A percentile compares a stretch with the other conserved stretches of the same genome.
Conservation (phyloP, 768 basidiomycete species). For the Mycena galopus region DNA sequence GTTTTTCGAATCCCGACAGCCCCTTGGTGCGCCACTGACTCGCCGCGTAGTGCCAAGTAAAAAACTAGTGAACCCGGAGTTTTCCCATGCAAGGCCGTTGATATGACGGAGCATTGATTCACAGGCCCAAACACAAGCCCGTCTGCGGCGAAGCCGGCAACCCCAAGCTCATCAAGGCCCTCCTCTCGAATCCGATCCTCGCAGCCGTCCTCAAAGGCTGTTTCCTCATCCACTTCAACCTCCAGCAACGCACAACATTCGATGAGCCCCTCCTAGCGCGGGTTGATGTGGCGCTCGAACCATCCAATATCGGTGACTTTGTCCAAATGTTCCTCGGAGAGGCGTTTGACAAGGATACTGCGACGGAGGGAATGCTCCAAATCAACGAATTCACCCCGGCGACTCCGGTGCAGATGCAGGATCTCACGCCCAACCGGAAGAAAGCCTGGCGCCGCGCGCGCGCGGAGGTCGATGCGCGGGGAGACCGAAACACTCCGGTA, state of each 20-base stretch:
- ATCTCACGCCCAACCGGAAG: not conserved
- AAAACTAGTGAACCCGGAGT: too few species aligned
- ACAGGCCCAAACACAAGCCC: conserved; percentile 17
- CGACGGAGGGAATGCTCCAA: not conserved
- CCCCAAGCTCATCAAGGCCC: conserved; percentile 15
- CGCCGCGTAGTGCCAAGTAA: too few species aligned
- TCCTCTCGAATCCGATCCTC: conserved; percentile 9
- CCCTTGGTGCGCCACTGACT: too few species aligned
- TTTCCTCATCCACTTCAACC: not conserved
- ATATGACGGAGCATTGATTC: too few species aligned
- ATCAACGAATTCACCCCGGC: not conserved
- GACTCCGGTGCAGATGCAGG: not conserved
- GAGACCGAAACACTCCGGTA: not conserved
- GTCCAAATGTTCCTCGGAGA: not conserved
- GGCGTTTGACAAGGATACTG: not conserved
- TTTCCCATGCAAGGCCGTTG: too few species aligned
- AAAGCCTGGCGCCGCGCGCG: not conserved
- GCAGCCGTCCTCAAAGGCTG: not conserved
- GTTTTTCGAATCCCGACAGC: too few species aligned
- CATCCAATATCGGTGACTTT: conserved; percentile 5
- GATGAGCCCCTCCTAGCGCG: not conserved
- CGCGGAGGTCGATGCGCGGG: not conserved
- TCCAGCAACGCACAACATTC: not conserved
- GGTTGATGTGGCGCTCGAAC: conserved; percentile 9
- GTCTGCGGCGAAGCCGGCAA: conserved; percentile 11